A percentile compares a stretch with the other conserved stretches of the same genome.
phyloP scores from a whole-genome alignment of 768 basidiomycete genomes.

The Boletales sp. region DNA sequence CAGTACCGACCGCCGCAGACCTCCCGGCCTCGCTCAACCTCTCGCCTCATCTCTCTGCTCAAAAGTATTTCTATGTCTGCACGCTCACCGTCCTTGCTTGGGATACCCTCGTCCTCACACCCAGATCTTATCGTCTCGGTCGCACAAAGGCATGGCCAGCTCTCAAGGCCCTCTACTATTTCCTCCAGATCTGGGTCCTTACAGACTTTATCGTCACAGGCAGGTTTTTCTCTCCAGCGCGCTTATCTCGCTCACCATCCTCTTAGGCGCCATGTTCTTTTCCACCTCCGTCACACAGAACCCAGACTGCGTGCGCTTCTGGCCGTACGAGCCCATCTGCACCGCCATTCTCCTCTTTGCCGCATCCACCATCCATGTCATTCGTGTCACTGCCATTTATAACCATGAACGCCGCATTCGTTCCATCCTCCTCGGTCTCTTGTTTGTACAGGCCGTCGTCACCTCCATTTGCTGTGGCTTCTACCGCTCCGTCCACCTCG shows the following conservation, averaged over 20 bases:
- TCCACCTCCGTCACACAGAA: constrained; percentile 62
- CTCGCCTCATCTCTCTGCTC: constrained; percentile 73
- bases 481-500: constrained; percentile 75
- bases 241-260: constrained; percentile 1
- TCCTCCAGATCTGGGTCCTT: constrained; percentile 75
- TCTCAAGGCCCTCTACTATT: constrained; percentile 73
- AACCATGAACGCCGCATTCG: constrained; percentile 55
- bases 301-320: constrained; percentile 62
- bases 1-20: background rate
- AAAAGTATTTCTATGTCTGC: constrained; percentile 89
- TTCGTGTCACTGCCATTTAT: constrained; percentile 77
- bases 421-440: constrained; percentile 50
- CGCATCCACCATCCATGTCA: constrained; percentile 72
- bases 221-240: constrained; percentile 24
- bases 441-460: constrained; percentile 64
- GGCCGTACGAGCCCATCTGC: constrained; percentile 82
- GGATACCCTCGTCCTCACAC: constrained; percentile 84
- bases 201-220: constrained; percentile 75
- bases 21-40: constrained; percentile 71
- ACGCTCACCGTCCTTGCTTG: constrained; percentile 87
- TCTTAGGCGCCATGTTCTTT: constrained; percentile 76
- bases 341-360: constrained; percentile 73
- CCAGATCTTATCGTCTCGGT: constrained; percentile 70
- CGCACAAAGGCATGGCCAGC: constrained; percentile 65
- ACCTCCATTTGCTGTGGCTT: constrained; percentile 77